Base-by-base conservation (phyloP, 305 asterid genomes). In the Fraxinus nigra region DNA sequence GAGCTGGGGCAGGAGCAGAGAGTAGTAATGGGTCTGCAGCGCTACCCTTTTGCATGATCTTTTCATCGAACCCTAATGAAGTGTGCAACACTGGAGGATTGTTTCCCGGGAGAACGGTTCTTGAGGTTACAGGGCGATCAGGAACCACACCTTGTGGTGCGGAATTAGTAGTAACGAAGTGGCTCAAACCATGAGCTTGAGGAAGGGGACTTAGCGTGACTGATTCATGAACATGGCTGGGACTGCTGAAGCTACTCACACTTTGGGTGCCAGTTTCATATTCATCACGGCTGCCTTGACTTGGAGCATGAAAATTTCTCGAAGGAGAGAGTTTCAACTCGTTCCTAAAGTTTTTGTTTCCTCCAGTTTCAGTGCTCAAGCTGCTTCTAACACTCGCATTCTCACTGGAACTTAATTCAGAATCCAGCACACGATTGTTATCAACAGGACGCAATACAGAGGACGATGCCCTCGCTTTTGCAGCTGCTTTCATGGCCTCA, bases 381-480 rank as follows among this genome's bases (percentile, higher is more conserved):
- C 98, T 96, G 92, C 99, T 96, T 80, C 94, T 84, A 26, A 91
- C 75, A 67, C 98, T 96, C 78, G 86, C 85, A 20, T 91, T 93
- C 75, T 91, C 99, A 38, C 99, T 92, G 20, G 98, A 93, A 81
- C 98, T 94, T 80, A 94, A 28, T 80, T 91, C 99, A 7, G 94
- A 89, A 82, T 91, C 97, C 11, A 88, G 87, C 88, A 89, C 79
- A 75, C 89, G 97, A 37, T 88, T 91, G 78, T 84, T 89, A 78
- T 93, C 97, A 61, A 96, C 79, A 46, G 98, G 98, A 24, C 95
- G 98, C n/a, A 96, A 34, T 18, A 96, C 98, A 10, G 99, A 96
- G 22, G 98, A 96, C 3, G 98, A 93, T 78, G 98, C 99, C 86
- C 98, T 88, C 80, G 98, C 99, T 87, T 93, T 96, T 20, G 99